Base-by-base conservation (phyloP, 2,329 filamentous ascomycete genomes). In the Neopestalotiopsis rosae region DNA sequence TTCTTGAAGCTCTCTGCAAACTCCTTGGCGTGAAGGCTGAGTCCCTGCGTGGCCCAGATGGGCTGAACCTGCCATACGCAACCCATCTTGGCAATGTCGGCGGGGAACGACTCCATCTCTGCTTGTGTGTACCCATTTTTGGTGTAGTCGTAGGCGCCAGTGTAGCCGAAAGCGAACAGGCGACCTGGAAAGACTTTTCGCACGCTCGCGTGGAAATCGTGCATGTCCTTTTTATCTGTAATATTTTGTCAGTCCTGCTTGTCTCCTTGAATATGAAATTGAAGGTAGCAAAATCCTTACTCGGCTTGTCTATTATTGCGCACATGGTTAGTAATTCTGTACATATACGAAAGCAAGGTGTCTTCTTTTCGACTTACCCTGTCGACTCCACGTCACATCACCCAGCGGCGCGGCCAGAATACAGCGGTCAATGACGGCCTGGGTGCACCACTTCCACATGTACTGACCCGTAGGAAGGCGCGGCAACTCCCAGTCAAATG, bases 61-160 rank as follows among this genome's bases (percentile, higher is more conserved):
- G 80, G 81, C 75, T 83, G 80, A 1, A 82, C 79, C 67, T 83
- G 81, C 81, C 80, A 83, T 6, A 79, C 78, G 9, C 82, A 72
- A 13, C 79, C 77, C 70, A 81, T 73, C 71, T 80, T 79, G 67
- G 80, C 79, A 65, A 82, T 66, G 62, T 81, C 78, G 34, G 71
- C 69, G 28, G 72, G 76, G 10, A 81, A 73, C 0, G 74, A 75
- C 68, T 78, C 74, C 12, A 81, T 69, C 40, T 79, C 72, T 20
- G 77, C 76, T 3, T 72, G 67, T 10, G 73, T 74, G 72, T 79
- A 81, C 0, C 79, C 80, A 5, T 78, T 79, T 69, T 78, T 78
- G 13, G 67, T 72, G 68, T 71, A 82, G 63, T 81, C 75, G 68
- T 80, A 82, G 61, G 76, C 75, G n/a, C 79, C 80, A 1, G 77